Evolutionary conservation across 768 basidiomycete species (phyloP).

Genomic region (Xerocomellus chrysenteron): DNA sequence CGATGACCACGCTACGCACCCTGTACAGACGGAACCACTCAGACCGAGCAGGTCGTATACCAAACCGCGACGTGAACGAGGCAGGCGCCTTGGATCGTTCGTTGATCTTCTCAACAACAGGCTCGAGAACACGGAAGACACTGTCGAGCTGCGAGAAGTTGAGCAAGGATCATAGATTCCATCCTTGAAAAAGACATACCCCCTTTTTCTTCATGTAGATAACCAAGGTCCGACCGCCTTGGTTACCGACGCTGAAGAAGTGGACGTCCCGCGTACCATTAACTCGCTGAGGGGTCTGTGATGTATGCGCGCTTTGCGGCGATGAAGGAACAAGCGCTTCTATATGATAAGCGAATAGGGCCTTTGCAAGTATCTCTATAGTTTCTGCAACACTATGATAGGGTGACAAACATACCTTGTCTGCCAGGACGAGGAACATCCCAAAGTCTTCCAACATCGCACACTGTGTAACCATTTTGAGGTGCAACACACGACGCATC

Average conservation of each 20-base stretch:
- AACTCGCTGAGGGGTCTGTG: constrained; percentile 85
- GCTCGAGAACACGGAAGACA: constrained; percentile 96
- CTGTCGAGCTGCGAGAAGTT: constrained; percentile 61
- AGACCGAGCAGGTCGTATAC: constrained; percentile 75
- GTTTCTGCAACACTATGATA: neutral
- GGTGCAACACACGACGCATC: constrained; percentile 88
- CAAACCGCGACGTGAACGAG: constrained; percentile 69
- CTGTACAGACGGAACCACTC: constrained; percentile 97
- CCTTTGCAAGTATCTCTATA: constrained; percentile 38
- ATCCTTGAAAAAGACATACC: constrained; percentile 34
- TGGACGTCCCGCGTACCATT: constrained; percentile 90
- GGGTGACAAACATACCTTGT: constrained; percentile 55
- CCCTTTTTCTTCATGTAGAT: constrained; percentile 97
- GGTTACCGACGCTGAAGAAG: constrained; percentile 91
- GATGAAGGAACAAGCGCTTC: constrained; percentile 94
- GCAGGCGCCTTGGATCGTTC: constrained; percentile 70
- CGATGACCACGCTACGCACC: constrained; percentile 30
- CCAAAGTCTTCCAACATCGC: constrained; percentile 96
- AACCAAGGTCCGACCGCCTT: constrained; percentile 85
- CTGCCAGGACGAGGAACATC: constrained; percentile 92
- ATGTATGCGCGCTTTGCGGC: constrained; percentile 60
- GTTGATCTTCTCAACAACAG: constrained; percentile 86
- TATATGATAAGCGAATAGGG: constrained; percentile 91
- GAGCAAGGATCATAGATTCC: constrained; percentile 11
- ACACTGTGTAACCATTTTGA: constrained; percentile 92